A percentile compares a stretch with the other conserved stretches of the same genome.
These are phyloP conservation scores for Elsinoe arachidis DNA, from an alignment of 2,329 filamentous ascomycete species.

Conservation along the genomic window DNA sequence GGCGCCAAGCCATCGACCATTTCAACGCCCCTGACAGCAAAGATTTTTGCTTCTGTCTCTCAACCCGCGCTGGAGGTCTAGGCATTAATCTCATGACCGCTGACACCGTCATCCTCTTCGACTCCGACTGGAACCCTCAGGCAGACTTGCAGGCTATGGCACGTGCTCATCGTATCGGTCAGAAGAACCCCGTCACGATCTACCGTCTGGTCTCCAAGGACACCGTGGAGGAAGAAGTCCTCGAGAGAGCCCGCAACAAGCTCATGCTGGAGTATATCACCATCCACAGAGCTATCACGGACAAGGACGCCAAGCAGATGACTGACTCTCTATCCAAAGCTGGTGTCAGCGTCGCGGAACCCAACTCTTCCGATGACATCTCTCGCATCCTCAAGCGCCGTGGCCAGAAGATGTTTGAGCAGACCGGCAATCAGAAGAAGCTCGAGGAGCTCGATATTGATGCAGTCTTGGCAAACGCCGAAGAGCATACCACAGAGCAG, in stretches of 20 bases:
- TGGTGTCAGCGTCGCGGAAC: conserved; percentile 55
- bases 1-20: conserved; percentile 92
- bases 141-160: conserved; percentile 98
- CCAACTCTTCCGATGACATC: conserved; percentile 87
- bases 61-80: conserved; percentile 90
- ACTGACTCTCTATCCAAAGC: conserved; percentile 66
- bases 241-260: conserved; percentile 94
- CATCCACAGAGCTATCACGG: conserved; percentile 92
- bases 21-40: conserved; percentile 96
- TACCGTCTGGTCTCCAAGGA: conserved; percentile 96
- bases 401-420: conserved; percentile 99
- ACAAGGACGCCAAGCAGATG: conserved; percentile 80
- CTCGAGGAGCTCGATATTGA: conserved; percentile 97
- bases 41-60: conserved; percentile 93
- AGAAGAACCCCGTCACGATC: conserved; percentile 91
- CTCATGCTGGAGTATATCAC: conserved; percentile 95
- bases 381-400: conserved; percentile 93
- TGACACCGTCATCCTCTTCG: conserved; percentile 94
- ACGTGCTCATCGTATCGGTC: conserved; percentile 92
- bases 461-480: conserved; percentile 90
- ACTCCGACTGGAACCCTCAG: conserved; percentile 98
- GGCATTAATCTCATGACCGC: conserved; percentile 99
- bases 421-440: conserved; percentile 91
- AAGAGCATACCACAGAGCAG: conserved; percentile 93
- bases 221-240: conserved; percentile 94